Percentiles rank a stretch among this genome's conserved stretches.
Evolutionary conservation across 345 rosid genomes (phyloP).

Genomic region (Eutrema japonicum): DNA sequence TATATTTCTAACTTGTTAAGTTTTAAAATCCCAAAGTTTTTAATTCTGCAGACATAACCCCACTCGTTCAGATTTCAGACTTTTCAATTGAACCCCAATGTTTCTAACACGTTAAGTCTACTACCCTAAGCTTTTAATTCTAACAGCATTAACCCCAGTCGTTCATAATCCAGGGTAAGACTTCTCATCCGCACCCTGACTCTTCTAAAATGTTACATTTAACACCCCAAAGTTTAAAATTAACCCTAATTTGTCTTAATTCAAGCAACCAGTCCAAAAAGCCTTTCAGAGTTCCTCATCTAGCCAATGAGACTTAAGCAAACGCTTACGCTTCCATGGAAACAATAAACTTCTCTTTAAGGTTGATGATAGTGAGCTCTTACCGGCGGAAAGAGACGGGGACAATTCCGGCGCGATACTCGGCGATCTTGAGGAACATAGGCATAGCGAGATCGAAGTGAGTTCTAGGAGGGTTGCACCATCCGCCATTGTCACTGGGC

Average conservation of each 20-base stretch:
- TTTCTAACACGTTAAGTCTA: neutral
- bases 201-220: neutral
- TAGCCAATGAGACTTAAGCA: neutral
- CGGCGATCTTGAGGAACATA: constrained; percentile 73
- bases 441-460: constrained; percentile 84
- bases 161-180: neutral
- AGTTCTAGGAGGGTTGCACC: constrained; percentile 81
- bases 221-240: neutral
- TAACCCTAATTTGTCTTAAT: neutral
- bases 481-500: constrained; percentile 69
- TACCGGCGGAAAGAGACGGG: constrained; percentile 84
- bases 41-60: neutral
- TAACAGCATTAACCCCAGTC: neutral
- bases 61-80: neutral
- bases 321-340: neutral
- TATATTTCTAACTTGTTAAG: neutral
- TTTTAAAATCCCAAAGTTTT: neutral
- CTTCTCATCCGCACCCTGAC: neutral
- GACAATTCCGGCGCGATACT: constrained; percentile 77
- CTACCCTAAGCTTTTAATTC: neutral
- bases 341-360: too few relatives aligned
- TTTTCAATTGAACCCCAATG: neutral
- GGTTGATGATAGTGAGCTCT: neutral
- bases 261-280: neutral
- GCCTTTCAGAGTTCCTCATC: neutral